Conservation (phyloP, 495 filamentous ascomycete species). For the Daldinia childiae region DNA sequence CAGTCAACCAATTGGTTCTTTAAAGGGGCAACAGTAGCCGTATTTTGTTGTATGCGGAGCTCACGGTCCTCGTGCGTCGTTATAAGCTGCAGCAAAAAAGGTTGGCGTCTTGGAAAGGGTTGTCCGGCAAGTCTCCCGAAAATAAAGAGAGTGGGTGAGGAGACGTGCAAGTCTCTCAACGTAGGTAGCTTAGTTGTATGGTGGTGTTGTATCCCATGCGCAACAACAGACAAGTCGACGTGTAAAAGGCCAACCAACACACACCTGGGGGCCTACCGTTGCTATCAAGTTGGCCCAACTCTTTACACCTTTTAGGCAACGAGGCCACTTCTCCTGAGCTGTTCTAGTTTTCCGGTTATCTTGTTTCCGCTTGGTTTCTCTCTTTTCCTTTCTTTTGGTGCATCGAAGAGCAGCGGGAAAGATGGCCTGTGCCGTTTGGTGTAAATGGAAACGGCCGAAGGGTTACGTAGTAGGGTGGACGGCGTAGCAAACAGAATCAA, state of each 20-base stretch:
- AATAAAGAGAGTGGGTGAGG: constrained; percentile 23
- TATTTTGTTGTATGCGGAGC: constrained; percentile 24
- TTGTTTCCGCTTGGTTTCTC: constrained; percentile 28
- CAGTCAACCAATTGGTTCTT: constrained; percentile 45
- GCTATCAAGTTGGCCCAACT: constrained; percentile 32
- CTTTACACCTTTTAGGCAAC: constrained; percentile 22
- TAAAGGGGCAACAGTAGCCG: constrained; percentile 27
- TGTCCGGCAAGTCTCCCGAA: constrained; percentile 36
- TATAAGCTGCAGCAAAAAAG: constrained; percentile 37
- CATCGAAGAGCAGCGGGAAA: constrained; percentile 37
- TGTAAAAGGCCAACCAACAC: constrained; percentile 39
- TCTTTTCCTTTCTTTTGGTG: constrained; percentile 27
- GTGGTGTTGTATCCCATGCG: constrained; percentile 40
- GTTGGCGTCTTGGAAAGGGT: constrained; percentile 30
- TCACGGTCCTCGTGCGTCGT: constrained; percentile 42
- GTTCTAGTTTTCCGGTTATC: constrained; percentile 23
- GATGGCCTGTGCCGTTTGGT: constrained; percentile 38
- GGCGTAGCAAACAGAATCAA: constrained; percentile 42
- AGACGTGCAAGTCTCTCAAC: constrained; percentile 34
- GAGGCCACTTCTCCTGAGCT: constrained; percentile 22
- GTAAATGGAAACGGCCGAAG: constrained; percentile 44
- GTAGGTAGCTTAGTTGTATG: constrained; percentile 32
- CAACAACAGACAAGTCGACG: constrained; percentile 28
- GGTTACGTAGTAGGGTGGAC: constrained; percentile 35
- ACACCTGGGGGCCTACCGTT: constrained; percentile 36